Conservation (phyloP, 139 green algal genomes). For the Gonium pectorale region DNA sequence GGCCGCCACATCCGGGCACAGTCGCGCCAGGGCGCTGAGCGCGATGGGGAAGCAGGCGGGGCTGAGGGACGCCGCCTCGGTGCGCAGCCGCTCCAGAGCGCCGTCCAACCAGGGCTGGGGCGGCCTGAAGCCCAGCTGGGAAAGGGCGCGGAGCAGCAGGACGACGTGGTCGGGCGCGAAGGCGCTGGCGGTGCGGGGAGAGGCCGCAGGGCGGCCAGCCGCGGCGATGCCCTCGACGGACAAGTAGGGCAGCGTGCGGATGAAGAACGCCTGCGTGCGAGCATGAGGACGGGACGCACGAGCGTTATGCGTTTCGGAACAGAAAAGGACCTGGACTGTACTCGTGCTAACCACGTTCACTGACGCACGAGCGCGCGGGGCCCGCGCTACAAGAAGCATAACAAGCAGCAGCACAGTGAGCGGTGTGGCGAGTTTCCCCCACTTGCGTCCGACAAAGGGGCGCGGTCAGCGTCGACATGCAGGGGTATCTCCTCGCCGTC, state of each 20-base stretch:
- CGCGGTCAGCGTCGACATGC: too few relatives aligned
- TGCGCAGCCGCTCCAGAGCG: neutral
- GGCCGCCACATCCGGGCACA: conserved; percentile 12
- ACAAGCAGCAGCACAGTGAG: too few relatives aligned
- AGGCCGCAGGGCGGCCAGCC: neutral
- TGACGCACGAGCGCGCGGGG: too few relatives aligned
- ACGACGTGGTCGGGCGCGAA: conserved; percentile 7
- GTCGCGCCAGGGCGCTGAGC: neutral
- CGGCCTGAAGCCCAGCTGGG: conserved; percentile 24
- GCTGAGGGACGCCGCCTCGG: neutral
- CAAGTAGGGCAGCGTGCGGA: conserved; percentile 14
- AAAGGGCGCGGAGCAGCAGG: conserved; percentile 32
- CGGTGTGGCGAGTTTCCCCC: too few relatives aligned
- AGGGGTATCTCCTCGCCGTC: too few relatives aligned
- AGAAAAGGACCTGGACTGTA: too few relatives aligned
- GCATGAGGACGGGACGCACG: too few relatives aligned
- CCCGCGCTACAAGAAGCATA: too few relatives aligned
- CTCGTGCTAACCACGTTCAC: too few relatives aligned
- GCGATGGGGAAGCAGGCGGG: conserved; percentile 33
- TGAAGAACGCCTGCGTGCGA: conserved; percentile 42
- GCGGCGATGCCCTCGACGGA: too few relatives aligned
- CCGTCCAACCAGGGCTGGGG: conserved; percentile 13
- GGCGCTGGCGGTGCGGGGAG: neutral
- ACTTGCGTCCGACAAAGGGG: too few relatives aligned
- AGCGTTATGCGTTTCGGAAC: too few relatives aligned